Base-by-base conservation (phyloP, 2,329 filamentous ascomycete species). In the Calonectria hongkongensis region DNA sequence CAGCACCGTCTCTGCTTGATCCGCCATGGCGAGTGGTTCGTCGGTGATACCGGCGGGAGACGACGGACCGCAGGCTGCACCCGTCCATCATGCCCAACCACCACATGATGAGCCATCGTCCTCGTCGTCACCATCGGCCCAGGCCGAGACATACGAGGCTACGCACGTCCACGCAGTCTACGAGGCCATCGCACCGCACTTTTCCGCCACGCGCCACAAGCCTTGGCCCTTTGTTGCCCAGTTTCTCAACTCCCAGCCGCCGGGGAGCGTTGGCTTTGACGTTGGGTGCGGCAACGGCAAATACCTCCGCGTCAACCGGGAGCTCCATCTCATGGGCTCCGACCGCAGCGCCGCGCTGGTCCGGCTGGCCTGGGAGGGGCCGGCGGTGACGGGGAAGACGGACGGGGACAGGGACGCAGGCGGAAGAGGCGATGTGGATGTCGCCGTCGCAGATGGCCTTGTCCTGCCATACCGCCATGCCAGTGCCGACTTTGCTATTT, bases 231-330 rank as follows among this genome's bases (percentile, higher is more conserved):
- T 97, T 78, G 94, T 98, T 69, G 91, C 95, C 74, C 87, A 88
- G 43, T 98, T 98, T 83, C 89, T 98, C 43, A 86, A 88, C 63
- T 86, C 87, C 39, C 90, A 94, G 60, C 82, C 88, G 0, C 85
- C 92, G 15, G 96, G 96, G 30, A 90, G 94, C 63, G 85, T 98
- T 69, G 97, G 97, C 12, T 88, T 98, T 39, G 97, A 99, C 84
- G 89, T 98, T 70, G 97, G 97, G 73, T 98, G 97, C 85, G 97
- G 97, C 72, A 99, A 99, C 86, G 97, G 97, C 78, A 98, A 98
- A 88, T 98, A 98, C 83, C 87, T 98, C 73, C 87, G 90, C 73
- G 94, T 98, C 70, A 97, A 97, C 84, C 89, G 88, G 27, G 85
- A 91, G 78, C 86, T 98, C 62, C 95, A 94, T 85, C 93, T 98